Base-by-base conservation (phyloP, 257 asterid species). In the Solanum tacnaense region DNA sequence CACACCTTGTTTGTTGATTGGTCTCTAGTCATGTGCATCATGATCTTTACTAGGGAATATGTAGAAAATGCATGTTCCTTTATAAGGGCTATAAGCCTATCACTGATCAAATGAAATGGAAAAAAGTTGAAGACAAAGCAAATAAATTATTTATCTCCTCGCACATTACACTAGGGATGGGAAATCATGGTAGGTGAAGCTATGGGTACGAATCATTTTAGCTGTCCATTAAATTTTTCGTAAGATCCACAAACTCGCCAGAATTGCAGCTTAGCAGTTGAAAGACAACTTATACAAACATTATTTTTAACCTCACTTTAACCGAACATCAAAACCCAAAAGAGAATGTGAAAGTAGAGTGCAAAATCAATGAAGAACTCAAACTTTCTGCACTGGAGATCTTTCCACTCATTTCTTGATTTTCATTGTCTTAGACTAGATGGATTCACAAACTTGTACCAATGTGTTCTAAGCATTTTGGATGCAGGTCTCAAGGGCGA, bases 401-500 rank as follows among this genome's bases (percentile, higher is more conserved):
- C 82, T 4, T 41, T 58, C 44, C 74, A 6, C 56, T 9, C 71
- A 21, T 25, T 73, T 70, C 44, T 56, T 71, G 27, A 52, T 27
- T 6, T 72, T 56, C 46, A 39, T 84, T 38, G 38, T 52, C 46
- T 27, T 49, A 52, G 13, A 49, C 34, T 36, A 27, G 16, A 46
- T 27, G 3, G 60, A 68, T 29, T 60, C 25, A 39, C 13, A 9
- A 20, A 84, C 34, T 35, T 25, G 56, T 82, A 46, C 38, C 52
- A 83, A 44, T 58, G 68, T 25, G 60, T 39, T 60, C 46, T 18
- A 27, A 86, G 74, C 70, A 36, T 67, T 67, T 62, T 65, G 86
- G 86, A 56, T 93, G 94, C 94, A 94, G 98, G 96, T 90, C 84
- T 95, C 98, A 65, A 95, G 96, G 92, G 96, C 96, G 84, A 96